Percentiles rank a stretch among this genome's conserved stretches.
Conservation (phyloP, 169 alveolate genomes). For the Plasmodium berghei region DNA sequence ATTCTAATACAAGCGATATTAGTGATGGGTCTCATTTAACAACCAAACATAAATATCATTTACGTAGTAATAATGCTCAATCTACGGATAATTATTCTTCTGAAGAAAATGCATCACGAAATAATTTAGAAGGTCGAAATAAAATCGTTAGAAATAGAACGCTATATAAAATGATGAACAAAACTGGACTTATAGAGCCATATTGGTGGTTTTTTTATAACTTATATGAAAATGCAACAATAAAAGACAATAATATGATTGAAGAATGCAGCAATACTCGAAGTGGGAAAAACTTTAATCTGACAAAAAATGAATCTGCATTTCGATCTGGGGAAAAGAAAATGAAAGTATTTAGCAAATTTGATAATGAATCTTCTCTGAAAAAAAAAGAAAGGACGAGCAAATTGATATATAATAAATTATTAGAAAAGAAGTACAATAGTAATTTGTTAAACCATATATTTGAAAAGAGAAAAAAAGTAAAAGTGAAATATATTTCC, state of each 20-base stretch:
- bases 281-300: neutral
- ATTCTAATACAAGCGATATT: conserved; percentile 66
- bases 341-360: neutral
- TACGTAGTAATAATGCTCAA: conserved; percentile 61
- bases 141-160: conserved; percentile 9
- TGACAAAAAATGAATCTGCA: neutral
- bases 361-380: neutral
- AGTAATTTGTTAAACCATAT: conserved; percentile 37
- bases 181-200: conserved; percentile 58
- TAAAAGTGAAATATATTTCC: conserved; percentile 58
- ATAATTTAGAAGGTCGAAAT: conserved; percentile 12
- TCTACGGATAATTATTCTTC: conserved; percentile 64
- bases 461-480: conserved; percentile 14
- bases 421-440: conserved; percentile 42
- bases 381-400: neutral
- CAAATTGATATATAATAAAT: neutral
- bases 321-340: neutral
- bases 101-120: conserved; percentile 43
- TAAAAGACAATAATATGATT: conserved; percentile 23
- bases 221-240: conserved; percentile 45
- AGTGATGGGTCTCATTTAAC: conserved; percentile 43
- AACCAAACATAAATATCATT: conserved; percentile 50
- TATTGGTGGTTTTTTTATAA: conserved; percentile 75
- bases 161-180: conserved; percentile 62
- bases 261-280: conserved; percentile 13